Percentiles rank a stretch among this genome's conserved stretches.
phyloP scores from a whole-genome alignment of 495 filamentous ascomycete genomes.

The Aspergillus carlsbadensis region DNA sequence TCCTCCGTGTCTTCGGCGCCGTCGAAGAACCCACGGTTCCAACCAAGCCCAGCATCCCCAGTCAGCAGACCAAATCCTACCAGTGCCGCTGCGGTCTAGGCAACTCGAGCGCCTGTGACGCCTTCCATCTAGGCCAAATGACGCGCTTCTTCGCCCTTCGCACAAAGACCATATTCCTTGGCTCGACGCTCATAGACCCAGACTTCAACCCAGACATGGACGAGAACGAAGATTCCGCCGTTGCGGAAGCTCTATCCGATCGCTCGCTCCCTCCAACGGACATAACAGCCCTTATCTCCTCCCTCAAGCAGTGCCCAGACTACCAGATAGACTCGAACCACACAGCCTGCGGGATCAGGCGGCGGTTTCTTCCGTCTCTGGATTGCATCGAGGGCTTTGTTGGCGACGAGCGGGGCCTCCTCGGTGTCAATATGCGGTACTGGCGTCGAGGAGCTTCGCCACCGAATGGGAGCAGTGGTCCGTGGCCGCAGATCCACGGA shows the following conservation, averaged over 20 bases:
- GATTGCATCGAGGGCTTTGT: slow-evolving; percentile 63
- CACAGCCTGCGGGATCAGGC: slow-evolving; percentile 72
- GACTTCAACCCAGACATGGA: slow-evolving; percentile 28
- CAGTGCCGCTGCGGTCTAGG: slow-evolving; percentile 80
- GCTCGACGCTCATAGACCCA: slow-evolving; percentile 46
- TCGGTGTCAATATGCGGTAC: slow-evolving; percentile 60
- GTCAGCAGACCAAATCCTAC: slow-evolving; percentile 24
- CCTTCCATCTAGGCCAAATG: slow-evolving; percentile 85
- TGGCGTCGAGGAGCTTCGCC: slow-evolving; percentile 10
- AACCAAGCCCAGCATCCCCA: slow-evolving; percentile 11
- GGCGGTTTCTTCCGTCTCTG: slow-evolving; percentile 63
- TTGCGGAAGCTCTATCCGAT: slow-evolving; percentile 10
- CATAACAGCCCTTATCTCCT: slow-evolving; percentile 50
- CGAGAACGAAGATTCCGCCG: slow-evolving; percentile 16
- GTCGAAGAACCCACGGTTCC: slow-evolving; percentile 29
- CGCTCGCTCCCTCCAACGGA: slow-evolving; percentile 31
- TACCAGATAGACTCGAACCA: slow-evolving; percentile 83
- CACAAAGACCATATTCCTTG: slow-evolving; percentile 47
- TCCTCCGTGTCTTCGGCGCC: slow-evolving; percentile 62
- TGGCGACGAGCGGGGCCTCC: slow-evolving; percentile 65
- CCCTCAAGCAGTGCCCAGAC: slow-evolving; percentile 60
- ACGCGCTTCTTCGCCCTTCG: slow-evolving; percentile 68
- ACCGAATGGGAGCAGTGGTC: not conserved
- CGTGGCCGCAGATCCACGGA: slow-evolving; percentile 13
- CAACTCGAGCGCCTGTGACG: slow-evolving; percentile 72